phyloP scores from a whole-genome alignment of 2,329 filamentous ascomycete species.

The Xylariaceae sp. region DNA sequence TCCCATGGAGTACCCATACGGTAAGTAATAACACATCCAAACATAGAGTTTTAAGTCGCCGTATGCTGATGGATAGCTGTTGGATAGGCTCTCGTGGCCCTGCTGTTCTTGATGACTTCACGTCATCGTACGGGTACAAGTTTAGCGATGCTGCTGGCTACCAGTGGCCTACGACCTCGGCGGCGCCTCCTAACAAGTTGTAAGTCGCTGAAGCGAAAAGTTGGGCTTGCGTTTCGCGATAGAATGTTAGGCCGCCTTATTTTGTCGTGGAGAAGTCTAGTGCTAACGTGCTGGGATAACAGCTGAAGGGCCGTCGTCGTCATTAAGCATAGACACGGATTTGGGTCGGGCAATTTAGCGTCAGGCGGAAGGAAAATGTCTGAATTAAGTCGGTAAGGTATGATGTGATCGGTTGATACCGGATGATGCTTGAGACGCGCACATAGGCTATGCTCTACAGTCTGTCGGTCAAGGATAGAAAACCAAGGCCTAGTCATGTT shows the following conservation, averaged over 20 bases:
- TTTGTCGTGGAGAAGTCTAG: constrained; percentile 8
- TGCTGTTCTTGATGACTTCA: constrained; percentile 95
- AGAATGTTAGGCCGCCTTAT: constrained; percentile 25
- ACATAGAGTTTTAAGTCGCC: background rate
- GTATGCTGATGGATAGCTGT: background rate
- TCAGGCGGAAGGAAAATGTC: constrained; percentile 14
- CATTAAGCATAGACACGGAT: constrained; percentile 15
- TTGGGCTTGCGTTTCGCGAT: constrained; percentile 21
- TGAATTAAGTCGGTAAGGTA: constrained; percentile 11
- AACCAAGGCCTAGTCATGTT: constrained; percentile 14
- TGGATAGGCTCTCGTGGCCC: constrained; percentile 84
- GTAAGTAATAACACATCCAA: constrained; percentile 47
- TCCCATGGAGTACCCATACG: constrained; percentile 99
- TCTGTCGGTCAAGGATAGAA: constrained; percentile 17
- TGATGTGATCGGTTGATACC: constrained; percentile 9
- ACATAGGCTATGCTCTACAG: constrained; percentile 11
- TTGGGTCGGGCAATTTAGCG: constrained; percentile 9
- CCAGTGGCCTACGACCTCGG: constrained; percentile 82
- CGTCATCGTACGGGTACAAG: constrained; percentile 95
- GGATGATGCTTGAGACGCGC: constrained; percentile 3
- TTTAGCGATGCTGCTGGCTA: constrained; percentile 96
- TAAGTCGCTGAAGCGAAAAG: constrained; percentile 53
- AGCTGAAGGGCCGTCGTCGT: constrained; percentile 21
- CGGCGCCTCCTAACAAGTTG: constrained; percentile 68
- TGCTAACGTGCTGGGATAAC: constrained; percentile 18